Evolutionary conservation across 805 yeast species (phyloP).

Genomic region (Ogataea salicorniae): DNA sequence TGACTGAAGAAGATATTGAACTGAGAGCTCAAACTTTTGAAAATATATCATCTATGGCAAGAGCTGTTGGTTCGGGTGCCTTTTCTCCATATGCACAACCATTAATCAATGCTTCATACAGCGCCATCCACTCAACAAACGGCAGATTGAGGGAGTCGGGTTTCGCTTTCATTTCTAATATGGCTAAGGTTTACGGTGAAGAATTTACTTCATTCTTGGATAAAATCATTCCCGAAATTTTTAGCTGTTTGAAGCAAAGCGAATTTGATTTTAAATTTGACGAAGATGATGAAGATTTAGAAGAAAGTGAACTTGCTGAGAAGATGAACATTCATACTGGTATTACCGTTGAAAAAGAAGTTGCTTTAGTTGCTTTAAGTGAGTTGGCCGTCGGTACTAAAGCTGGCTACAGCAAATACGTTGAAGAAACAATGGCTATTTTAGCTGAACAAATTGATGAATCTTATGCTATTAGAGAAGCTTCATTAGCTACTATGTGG

Average conservation of each 20-base stretch:
- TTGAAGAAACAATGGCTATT: slow-evolving; percentile 61
- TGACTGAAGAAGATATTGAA: slow-evolving; percentile 85
- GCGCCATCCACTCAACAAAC: slow-evolving; percentile 68
- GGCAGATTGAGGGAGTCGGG: slow-evolving; percentile 92
- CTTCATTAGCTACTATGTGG: slow-evolving; percentile 81
- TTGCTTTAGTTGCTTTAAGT: slow-evolving; percentile 83
- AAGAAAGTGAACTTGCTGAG: slow-evolving; percentile 60
- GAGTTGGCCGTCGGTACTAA: slow-evolving; percentile 89
- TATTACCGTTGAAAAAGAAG: slow-evolving; percentile 91
- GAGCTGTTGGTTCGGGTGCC: slow-evolving; percentile 90
- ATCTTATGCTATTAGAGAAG: slow-evolving; percentile 87
- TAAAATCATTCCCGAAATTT: slow-evolving; percentile 76
- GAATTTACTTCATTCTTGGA: slow-evolving; percentile 85
- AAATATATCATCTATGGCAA: slow-evolving; percentile 89
- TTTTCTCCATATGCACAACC: slow-evolving; percentile 85
- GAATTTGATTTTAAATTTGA: slow-evolving; percentile 69
- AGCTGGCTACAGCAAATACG: slow-evolving; percentile 69
- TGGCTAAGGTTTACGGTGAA: slow-evolving; percentile 91
- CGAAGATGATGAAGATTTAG: slow-evolving; percentile 45
- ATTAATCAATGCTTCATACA: slow-evolving; percentile 80
- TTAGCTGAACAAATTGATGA: slow-evolving; percentile 71
- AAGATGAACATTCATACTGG: slow-evolving; percentile 88
- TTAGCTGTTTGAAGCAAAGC: slow-evolving; percentile 77
- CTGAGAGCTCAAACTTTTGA: slow-evolving; percentile 90
- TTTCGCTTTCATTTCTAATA: slow-evolving; percentile 84